Evolutionary conservation across 2,329 filamentous ascomycete genomes (phyloP).

Genomic region (Colletotrichum filicis): DNA sequence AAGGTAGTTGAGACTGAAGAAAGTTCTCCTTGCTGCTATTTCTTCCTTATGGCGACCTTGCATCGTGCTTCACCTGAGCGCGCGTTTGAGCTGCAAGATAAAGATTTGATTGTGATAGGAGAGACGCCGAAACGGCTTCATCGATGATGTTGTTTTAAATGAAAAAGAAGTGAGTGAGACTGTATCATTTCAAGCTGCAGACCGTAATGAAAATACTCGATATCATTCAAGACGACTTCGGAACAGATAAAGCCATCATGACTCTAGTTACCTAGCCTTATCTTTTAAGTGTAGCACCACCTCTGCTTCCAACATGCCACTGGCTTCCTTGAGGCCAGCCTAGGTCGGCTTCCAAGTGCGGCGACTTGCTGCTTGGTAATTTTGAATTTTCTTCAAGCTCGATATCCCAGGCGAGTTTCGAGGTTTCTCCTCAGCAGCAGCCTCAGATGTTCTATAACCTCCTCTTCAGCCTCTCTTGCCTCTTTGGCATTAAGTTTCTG

Average conservation of each 20-base stretch:
- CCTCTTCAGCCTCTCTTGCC: background rate
- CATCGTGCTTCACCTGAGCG: no score
- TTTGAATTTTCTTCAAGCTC: background rate
- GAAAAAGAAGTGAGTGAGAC: no score
- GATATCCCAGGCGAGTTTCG: background rate
- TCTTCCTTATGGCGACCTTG: no score
- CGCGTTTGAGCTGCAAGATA: no score
- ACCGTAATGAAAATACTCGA: no score
- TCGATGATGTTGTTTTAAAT: no score
- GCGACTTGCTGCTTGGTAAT: background rate
- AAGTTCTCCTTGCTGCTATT: no score
- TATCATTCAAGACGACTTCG: no score
- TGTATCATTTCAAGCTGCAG: no score
- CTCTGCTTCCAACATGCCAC: background rate
- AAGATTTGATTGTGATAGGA: no score
- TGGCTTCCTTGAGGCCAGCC: background rate
- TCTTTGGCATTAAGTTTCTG: background rate
- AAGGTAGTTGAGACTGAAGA: no score
- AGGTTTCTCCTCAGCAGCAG: constrained; percentile 1
- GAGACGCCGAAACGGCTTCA: no score
- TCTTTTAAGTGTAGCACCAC: background rate
- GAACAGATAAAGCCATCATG: background rate
- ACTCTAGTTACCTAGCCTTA: background rate
- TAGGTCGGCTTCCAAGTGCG: background rate
- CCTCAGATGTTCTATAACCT: background rate